Evolutionary conservation across 306 rosid genomes (phyloP), one percentile per base, ranked within the genome.

Genomic region (Gastrolobium villosum): DNA sequence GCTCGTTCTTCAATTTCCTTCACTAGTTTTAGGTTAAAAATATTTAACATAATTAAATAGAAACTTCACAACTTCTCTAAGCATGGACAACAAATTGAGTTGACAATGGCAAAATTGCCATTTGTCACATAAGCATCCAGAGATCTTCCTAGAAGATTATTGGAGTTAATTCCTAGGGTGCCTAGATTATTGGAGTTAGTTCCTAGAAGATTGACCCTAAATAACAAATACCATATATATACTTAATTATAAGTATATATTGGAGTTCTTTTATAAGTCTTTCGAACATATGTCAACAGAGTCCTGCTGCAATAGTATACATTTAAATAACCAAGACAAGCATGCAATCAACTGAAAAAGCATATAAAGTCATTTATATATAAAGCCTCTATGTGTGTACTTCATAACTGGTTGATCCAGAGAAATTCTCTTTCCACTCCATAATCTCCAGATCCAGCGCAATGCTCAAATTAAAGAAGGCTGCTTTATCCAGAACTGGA

Each of bases 401-500:
- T 65, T 49, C 73, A 53, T 41, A 73, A 44, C 44, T 35, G 63
- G 61, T 59, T 37, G 52, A 71, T 65, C 74, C 78, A 60, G 77
- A 31, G 32, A 72, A 82, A 37, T 30, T 20, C 70, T 35, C 79
- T 66, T 53, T 77, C 59, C 88, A 84, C 77, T 72, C 83, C 61
- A 72, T 52, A 84, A 66, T 61, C 62, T 82, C 70, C 84, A 82
- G 44, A 45, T 59, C 81, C 80, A 46, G 57, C 68, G 56, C 71
- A 71, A 46, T 30, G 75, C 73, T 63, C 62, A 71, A 52, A 65
- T 43, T 36, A 64, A 78, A 56, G 20, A 66, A 77, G 77, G 72
- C 78, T 85, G 84, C 89, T 79, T 81, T 81, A 75, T 62, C 80
- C 64, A 26, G 54, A 79, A 50, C 20, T 62, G 70, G 31, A 80